Percentiles rank a stretch among this genome's conserved stretches.
These are phyloP conservation scores for Phaeosphaeriaceae sp. DNA, from an alignment of 2,329 filamentous ascomycete species.

Conservation along the genomic window DNA sequence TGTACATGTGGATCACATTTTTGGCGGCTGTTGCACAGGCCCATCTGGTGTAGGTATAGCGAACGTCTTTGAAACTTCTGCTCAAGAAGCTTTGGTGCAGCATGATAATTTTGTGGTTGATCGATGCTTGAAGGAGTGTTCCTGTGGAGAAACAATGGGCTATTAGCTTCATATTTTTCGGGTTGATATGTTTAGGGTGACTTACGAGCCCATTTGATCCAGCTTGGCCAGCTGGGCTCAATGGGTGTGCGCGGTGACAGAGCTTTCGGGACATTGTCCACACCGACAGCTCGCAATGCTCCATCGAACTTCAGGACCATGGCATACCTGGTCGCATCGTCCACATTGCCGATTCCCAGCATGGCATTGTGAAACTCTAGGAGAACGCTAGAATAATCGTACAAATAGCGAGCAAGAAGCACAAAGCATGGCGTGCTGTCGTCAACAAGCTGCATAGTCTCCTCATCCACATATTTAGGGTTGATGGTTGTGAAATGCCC, in stretches of 20 bases:
- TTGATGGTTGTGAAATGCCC: constrained; percentile 45
- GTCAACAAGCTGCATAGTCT: constrained; percentile 33
- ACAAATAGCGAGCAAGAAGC: constrained; percentile 30
- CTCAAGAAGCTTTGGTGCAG: constrained; percentile 54
- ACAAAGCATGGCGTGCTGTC: constrained; percentile 43
- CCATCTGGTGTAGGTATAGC: constrained; percentile 54
- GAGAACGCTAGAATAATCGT: constrained; percentile 51
- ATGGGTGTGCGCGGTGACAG: constrained; percentile 42
- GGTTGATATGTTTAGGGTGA: background rate
- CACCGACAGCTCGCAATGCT: constrained; percentile 44
- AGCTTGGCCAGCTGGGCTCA: constrained; percentile 50
- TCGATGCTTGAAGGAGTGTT: constrained; percentile 48
- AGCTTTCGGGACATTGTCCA: constrained; percentile 45
- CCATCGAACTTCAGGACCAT: constrained; percentile 52
- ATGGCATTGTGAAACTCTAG: constrained; percentile 51
- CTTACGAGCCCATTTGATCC: constrained; percentile 50
- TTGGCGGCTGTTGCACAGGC: constrained; percentile 52
- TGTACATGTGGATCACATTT: constrained; percentile 52
- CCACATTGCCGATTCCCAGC: constrained; percentile 40
- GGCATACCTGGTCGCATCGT: constrained; percentile 47
- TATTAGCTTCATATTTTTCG: background rate
- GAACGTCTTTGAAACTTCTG: constrained; percentile 51
- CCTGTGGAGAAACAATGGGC: background rate
- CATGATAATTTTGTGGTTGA: constrained; percentile 57
- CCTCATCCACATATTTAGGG: constrained; percentile 49